phyloP scores from a whole-genome alignment of 1,139 yeast species.

The Geotrichum cucujoidarum region DNA sequence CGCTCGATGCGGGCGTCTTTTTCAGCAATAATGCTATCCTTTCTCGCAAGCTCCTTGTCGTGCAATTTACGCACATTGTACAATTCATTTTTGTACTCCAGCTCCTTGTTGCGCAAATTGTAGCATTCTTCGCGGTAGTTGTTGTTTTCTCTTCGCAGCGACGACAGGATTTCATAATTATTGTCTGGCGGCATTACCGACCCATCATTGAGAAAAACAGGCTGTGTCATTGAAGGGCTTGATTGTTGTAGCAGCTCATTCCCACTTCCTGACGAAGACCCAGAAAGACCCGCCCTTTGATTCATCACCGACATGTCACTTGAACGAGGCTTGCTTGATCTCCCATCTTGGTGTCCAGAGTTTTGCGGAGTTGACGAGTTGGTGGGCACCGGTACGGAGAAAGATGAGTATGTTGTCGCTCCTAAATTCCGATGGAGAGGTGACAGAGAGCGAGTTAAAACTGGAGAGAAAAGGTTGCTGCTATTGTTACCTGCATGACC shows the following conservation, averaged over 20 bases:
- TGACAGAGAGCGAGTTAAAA: not conserved
- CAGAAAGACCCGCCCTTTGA: conserved; percentile 1
- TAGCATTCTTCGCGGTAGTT: conserved; percentile 7
- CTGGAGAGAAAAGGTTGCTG: not conserved
- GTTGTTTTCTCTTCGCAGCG: conserved; percentile 3
- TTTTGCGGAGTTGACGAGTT: not conserved
- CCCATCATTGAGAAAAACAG: conserved; percentile 2
- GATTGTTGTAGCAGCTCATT: not conserved
- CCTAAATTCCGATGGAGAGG: conserved; percentile 1
- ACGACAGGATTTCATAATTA: not conserved
- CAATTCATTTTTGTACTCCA: conserved; percentile 6
- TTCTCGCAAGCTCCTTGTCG: conserved; percentile 3
- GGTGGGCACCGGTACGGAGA: not conserved
- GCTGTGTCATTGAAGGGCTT: not conserved
- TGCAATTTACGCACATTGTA: conserved; percentile 3
- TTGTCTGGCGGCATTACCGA: not conserved
- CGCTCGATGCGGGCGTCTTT: conserved; percentile 9
- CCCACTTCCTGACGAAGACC: not conserved
- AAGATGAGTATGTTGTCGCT: not conserved
- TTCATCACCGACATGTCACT: not conserved
- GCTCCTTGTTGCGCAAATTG: not conserved
- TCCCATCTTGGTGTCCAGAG: not conserved
- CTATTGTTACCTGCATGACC: not conserved
- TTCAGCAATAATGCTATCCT: conserved; percentile 8
- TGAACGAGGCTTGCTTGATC: not conserved